These are phyloP conservation scores for Chlorencoelia australis DNA, from an alignment of 2,329 filamentous ascomycete genomes.

Conservation along the genomic window DNA sequence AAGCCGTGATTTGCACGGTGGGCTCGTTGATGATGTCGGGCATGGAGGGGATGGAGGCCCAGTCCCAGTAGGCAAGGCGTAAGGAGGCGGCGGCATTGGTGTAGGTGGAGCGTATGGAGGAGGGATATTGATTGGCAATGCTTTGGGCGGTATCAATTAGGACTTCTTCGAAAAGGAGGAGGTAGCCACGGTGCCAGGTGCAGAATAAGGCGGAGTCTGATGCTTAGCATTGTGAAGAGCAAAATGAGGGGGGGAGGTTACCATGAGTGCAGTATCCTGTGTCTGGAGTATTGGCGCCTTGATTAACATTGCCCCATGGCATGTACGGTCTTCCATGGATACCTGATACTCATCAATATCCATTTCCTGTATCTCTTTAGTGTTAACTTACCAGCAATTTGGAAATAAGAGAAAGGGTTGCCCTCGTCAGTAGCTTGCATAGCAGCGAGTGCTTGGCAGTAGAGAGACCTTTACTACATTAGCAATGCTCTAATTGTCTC, in stretches of 20 bases:
- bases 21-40: conserved; percentile 28
- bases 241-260: conserved; percentile 1
- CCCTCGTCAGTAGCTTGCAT: conserved; percentile 16
- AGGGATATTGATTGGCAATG: conserved; percentile 31
- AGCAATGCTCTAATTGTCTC: background rate
- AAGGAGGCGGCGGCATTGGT: conserved; percentile 31
- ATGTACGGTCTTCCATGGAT: conserved; percentile 19
- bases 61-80: conserved; percentile 40
- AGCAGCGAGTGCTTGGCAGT: conserved; percentile 5
- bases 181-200: conserved; percentile 46
- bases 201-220: conserved; percentile 19
- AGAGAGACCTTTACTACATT: conserved; percentile 16
- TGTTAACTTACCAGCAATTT: conserved; percentile 15
- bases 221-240: background rate
- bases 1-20: conserved; percentile 25
- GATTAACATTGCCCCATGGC: conserved; percentile 17
- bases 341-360: conserved; percentile 7
- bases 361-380: background rate
- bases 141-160: conserved; percentile 37
- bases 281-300: conserved; percentile 6
- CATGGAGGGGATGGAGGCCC: conserved; percentile 34
- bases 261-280: conserved; percentile 25
- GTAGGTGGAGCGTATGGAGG: conserved; percentile 35
- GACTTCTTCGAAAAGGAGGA: conserved; percentile 45
- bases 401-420: conserved; percentile 17